Evolutionary conservation across 176 grass and related monocot species (phyloP).

Genomic region (Oryza coarctata): DNA sequence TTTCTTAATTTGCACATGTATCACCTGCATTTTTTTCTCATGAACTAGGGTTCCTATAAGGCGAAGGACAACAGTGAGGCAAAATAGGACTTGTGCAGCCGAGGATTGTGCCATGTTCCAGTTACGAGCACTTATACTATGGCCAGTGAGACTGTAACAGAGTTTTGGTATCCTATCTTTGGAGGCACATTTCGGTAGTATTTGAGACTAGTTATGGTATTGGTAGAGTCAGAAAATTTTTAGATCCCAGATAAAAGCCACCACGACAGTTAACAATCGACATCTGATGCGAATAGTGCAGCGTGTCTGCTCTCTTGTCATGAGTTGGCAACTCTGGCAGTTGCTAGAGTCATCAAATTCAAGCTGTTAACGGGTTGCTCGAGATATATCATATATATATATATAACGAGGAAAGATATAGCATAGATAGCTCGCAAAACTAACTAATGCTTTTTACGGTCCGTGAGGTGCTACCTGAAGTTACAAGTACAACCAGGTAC

Average conservation of each 20-base stretch:
- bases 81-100: slow-evolving; percentile 61
- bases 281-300: too few species aligned
- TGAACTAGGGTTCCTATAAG: slow-evolving; percentile 33
- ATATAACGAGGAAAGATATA: too few species aligned
- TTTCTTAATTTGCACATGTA: neutral
- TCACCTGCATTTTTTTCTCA: slow-evolving; percentile 14
- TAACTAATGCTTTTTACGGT: too few species aligned
- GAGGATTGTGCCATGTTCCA: slow-evolving; percentile 80
- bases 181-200: slow-evolving; percentile 72
- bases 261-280: too few species aligned
- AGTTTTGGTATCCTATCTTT: slow-evolving; percentile 85
- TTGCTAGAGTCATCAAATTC: too few species aligned
- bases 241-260: neutral
- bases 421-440: too few species aligned
- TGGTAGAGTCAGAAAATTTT: neutral
- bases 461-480: too few species aligned
- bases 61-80: slow-evolving; percentile 22
- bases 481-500: too few species aligned
- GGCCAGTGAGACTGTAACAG: slow-evolving; percentile 46
- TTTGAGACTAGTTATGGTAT: neutral
- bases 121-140: slow-evolving; percentile 69
- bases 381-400: too few species aligned
- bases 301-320: too few species aligned
- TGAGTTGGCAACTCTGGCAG: too few species aligned
- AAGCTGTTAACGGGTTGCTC: too few species aligned